Base-by-base conservation (phyloP, 1,284 basidiomycete species). In the Cryptococcus wingfieldii region DNA sequence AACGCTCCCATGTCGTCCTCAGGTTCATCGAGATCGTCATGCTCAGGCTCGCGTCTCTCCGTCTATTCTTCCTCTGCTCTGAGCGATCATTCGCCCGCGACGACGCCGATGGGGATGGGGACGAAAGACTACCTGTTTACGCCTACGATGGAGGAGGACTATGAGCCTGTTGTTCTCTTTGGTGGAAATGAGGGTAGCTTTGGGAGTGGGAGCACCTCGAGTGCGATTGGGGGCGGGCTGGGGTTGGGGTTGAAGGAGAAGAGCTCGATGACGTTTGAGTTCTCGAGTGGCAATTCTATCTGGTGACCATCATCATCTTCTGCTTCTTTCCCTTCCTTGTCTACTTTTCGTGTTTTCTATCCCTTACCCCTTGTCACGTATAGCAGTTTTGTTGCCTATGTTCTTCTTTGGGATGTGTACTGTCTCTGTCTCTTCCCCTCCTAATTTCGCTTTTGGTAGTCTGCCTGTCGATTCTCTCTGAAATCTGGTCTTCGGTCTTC, bases 231-330 rank as follows among this genome's bases (percentile, higher is more conserved):
- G 42, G n/a, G 19, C 31, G 31, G 34, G 16, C 19, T 23, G 31
- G 46, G 53, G 23, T 27, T 25, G 7, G 23, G 34, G n/a, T 12
- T 19, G 14, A 47, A 10, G 18, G 14, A 31, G 37, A 18, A 37
- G 44, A 34, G 39, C 19, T 45, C 53, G 27, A 53, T 62, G 12
- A 63, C 61, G 4, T 46, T 67, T 37, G 66, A 68, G 38, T 71
- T 69, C 50, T 68, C 66, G 31, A 60, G 60, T 18, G 69, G 69
- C 51, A 62, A 56, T 18, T 71, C 69, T 6, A 68, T 70, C 46
- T 71, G 69, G 69, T 59, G 59, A 23, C 64, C 50, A 49, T 23
- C 46, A 10, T 38, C 14, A 14, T 31, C 38, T 50, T 23, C 23
- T 18, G 8, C 18, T 49, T 37, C 13, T 38, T 34, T 25, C 25